Evolutionary conservation across 2,329 filamentous ascomycete species (phyloP).

Genomic region (Neonectria magnoliae): DNA sequence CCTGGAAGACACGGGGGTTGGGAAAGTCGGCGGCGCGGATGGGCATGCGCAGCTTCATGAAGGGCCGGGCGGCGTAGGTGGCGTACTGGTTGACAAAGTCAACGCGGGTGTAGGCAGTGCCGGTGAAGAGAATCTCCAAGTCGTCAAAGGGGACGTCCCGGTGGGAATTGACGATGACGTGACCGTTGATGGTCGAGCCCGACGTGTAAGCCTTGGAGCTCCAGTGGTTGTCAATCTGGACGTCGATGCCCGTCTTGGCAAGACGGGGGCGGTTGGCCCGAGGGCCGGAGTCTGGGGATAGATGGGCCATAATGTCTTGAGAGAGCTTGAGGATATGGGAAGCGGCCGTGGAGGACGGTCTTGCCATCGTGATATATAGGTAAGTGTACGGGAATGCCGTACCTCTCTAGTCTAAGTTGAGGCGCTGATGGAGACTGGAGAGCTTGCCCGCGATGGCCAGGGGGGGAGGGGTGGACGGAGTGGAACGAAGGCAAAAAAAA

Average conservation of each 20-base stretch:
- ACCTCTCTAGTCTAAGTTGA: slow-evolving; percentile 31
- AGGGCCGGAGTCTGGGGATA: slow-evolving; percentile 38
- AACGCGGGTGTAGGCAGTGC: slow-evolving; percentile 59
- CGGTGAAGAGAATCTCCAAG: slow-evolving; percentile 64
- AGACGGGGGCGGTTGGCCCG: slow-evolving; percentile 31
- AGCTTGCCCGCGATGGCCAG: slow-evolving; percentile 10
- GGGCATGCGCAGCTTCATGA: slow-evolving; percentile 67
- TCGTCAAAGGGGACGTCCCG: slow-evolving; percentile 60
- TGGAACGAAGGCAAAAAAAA: slow-evolving; percentile 5
- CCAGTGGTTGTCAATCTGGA: slow-evolving; percentile 64
- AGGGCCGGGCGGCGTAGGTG: slow-evolving; percentile 60
- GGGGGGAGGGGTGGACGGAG: slow-evolving; percentile 13
- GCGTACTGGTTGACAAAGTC: slow-evolving; percentile 61
- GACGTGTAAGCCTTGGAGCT: slow-evolving; percentile 66
- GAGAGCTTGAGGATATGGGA: slow-evolving; percentile 30
- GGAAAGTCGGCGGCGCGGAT: slow-evolving; percentile 59
- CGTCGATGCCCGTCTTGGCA: slow-evolving; percentile 52
- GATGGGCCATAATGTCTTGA: slow-evolving; percentile 39
- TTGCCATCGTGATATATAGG: slow-evolving; percentile 38
- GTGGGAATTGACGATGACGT: slow-evolving; percentile 56
- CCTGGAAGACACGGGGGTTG: slow-evolving; percentile 57
- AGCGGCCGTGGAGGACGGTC: slow-evolving; percentile 26
- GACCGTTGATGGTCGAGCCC: slow-evolving; percentile 60
- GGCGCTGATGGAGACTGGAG: slow-evolving; percentile 6
- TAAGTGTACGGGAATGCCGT: slow-evolving; percentile 26